phyloP scores from a whole-genome alignment of 23 red algal genomes.

The Gracilaria domingensis region DNA sequence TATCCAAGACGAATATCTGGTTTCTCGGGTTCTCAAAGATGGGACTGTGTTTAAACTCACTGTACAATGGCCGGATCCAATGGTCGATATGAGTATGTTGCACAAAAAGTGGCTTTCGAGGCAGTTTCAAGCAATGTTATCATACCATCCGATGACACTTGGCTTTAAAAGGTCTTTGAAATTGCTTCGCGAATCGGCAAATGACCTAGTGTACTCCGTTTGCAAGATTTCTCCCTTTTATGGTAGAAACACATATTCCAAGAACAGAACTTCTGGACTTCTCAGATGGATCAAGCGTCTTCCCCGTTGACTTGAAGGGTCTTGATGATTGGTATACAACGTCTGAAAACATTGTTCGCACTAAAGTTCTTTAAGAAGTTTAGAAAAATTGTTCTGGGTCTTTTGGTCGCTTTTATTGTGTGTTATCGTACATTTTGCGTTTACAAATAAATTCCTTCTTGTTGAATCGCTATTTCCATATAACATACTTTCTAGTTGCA shows the following conservation, averaged over 20 bases:
- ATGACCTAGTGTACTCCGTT: neutral
- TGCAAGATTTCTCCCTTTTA: neutral
- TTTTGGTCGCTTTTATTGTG: too few relatives aligned
- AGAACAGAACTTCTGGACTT: neutral
- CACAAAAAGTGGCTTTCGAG: neutral
- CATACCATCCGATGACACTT: neutral
- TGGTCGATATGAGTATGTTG: neutral
- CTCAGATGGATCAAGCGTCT: neutral
- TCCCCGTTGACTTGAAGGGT: neutral
- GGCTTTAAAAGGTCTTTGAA: neutral
- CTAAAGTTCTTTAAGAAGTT: too few relatives aligned
- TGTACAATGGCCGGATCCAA: neutral
- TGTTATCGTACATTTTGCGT: too few relatives aligned
- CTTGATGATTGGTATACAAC: neutral
- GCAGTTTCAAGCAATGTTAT: neutral
- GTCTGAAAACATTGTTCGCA: too few relatives aligned
- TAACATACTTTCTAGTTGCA: too few relatives aligned
- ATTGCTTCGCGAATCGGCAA: neutral
- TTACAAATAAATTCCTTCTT: too few relatives aligned
- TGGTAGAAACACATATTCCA: neutral
- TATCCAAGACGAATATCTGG: neutral
- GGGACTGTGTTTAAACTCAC: neutral
- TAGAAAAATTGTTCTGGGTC: too few relatives aligned
- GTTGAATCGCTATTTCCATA: too few relatives aligned
- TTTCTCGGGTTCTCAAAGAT: neutral